Base-by-base conservation (phyloP, 73 alveolate genomes). In the Symbiodinium pilosum region DNA sequence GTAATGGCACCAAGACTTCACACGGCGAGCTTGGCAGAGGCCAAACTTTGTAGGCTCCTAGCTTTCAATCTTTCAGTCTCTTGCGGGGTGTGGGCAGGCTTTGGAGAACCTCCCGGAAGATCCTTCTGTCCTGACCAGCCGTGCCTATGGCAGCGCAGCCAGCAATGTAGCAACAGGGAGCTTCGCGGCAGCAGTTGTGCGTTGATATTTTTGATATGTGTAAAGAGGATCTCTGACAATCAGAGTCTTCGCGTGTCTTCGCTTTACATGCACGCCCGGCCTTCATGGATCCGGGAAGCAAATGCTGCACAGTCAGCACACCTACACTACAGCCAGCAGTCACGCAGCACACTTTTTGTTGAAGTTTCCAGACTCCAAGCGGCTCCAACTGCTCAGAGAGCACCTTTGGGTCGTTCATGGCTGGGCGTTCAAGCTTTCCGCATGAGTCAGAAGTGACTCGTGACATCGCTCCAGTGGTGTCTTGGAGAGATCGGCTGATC, bases 1-100 rank as follows among this genome's bases (percentile, higher is more conserved):
- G 97, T 91, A 16, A 91, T 91, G 97, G 97, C 97, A 12, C 97
- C 97, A 30, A 91, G 97, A 86, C 97, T 91, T 68, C 97, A 91
- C 89, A 91, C 81, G 52, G 97, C 97, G 44, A 69, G 89, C 88
- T 91, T 91, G 51, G 97, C 97, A 64, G 81, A 64, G 81, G 81
- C 81, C 38, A 6, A 14, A 14, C 59, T 47, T 47, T 14, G 21
- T n/a, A n/a, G n/a, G n/a, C n/a, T n/a, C n/a, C n/a, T n/a, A n/a
- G n/a, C n/a, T n/a, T n/a, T n/a, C n/a, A n/a, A n/a, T n/a, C n/a
- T n/a, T n/a, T n/a, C n/a, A n/a, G n/a, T n/a, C n/a, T n/a, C n/a
- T n/a, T 11, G 73, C 6, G 8, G 12, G 2, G 34, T n/a, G 73
- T 54, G 73, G 32, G n/a, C 97, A 68, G 52, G 87, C 77, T 39